Conservation (phyloP, 202 grass and related monocot genomes). For the Panicum virgatum region DNA sequence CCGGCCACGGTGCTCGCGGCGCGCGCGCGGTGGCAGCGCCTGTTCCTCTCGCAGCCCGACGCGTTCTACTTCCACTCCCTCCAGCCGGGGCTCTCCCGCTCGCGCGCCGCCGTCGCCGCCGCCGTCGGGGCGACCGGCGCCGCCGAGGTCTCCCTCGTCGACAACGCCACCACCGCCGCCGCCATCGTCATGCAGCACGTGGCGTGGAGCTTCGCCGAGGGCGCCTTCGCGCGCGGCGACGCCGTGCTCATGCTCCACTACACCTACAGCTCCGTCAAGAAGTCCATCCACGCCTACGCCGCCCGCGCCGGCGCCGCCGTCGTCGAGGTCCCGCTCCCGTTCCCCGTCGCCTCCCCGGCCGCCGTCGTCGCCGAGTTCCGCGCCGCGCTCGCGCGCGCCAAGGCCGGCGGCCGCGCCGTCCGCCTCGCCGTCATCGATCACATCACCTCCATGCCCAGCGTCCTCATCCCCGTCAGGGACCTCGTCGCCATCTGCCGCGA, state of each 20-base stretch:
- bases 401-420: conserved; percentile 56
- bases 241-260: conserved; percentile 94
- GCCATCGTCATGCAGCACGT: conserved; percentile 91
- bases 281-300: conserved; percentile 87
- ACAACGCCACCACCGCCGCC: conserved; percentile 88
- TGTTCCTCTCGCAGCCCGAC: conserved; percentile 81
- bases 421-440: conserved; percentile 89
- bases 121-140: conserved; percentile 56
- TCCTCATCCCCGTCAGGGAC: conserved; percentile 81
- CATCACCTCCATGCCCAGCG: conserved; percentile 96
- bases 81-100: conserved; percentile 54
- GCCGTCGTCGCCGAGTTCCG: conserved; percentile 78
- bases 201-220: conserved; percentile 84
- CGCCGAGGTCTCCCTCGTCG: conserved; percentile 82
- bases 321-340: conserved; percentile 91
- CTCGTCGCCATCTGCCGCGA: conserved; percentile 83
- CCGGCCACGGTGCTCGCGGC: conserved; percentile 65
- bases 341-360: conserved; percentile 62
- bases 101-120: conserved; percentile 46
- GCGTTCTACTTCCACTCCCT: conserved; percentile 76
- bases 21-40: conserved; percentile 58
- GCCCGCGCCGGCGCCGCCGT: conserved; percentile 77
- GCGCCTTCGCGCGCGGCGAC: conserved; percentile 61
- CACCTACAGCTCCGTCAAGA: conserved; percentile 89
- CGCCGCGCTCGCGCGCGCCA: conserved; percentile 59